A percentile compares a stretch with the other conserved stretches of the same genome.
phyloP scores from a whole-genome alignment of 2,329 filamentous ascomycete genomes.

The Sclerotinia subarctica region DNA sequence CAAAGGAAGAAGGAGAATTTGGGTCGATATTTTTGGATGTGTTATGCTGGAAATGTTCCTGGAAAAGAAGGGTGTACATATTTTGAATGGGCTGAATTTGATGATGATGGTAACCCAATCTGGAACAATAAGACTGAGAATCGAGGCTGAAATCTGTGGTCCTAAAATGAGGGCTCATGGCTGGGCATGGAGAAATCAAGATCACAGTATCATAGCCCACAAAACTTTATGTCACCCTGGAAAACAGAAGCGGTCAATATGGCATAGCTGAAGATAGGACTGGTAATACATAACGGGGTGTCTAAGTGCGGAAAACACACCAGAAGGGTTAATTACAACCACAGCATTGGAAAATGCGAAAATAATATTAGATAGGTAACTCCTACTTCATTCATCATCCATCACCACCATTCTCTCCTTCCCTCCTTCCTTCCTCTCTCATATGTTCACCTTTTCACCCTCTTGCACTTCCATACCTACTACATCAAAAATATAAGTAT shows the following conservation, averaged over 20 bases:
- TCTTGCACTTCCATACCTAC: too few relatives aligned
- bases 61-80: constrained; percentile 68
- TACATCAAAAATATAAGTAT: too few relatives aligned
- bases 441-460: too few relatives aligned
- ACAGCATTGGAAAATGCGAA: too few relatives aligned
- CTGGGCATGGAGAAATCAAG: not conserved
- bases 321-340: not conserved
- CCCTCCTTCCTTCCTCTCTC: too few relatives aligned
- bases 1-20: constrained; percentile 73
- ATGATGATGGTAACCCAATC: constrained; percentile 77
- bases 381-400: too few relatives aligned
- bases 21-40: constrained; percentile 93
- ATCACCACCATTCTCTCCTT: too few relatives aligned
- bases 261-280: not conserved
- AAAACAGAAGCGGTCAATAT: too few relatives aligned
- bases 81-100: constrained; percentile 84
- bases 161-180: not conserved
- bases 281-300: not conserved
- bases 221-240: not conserved
- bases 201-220: not conserved
- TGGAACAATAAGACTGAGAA: constrained; percentile 44
- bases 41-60: constrained; percentile 70
- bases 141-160: not conserved
- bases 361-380: too few relatives aligned
- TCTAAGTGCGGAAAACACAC: too few relatives aligned